Base-by-base conservation (phyloP, 495 filamentous ascomycete genomes). In the Poronia punctata region DNA sequence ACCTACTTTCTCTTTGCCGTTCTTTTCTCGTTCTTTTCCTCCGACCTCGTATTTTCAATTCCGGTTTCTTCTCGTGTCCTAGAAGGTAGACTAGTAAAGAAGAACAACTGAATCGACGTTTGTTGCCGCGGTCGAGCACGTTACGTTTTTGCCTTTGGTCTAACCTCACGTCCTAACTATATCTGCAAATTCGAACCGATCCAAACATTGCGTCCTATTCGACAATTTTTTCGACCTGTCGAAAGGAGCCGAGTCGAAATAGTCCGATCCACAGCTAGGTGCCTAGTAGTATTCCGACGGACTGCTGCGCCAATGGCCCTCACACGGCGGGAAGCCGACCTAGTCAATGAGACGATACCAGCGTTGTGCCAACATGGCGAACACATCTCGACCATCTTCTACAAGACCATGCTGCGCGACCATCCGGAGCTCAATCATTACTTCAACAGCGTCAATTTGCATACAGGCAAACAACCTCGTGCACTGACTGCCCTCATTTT, bases 391-490 rank as follows among this genome's bases (percentile, higher is more conserved):
- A 71, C 64, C 21, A 63, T 68, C 43, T 85, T 87, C 63, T 87
- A 87, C 67, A 64, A 66, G 46, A 79, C 74, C 55, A 74, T 87
- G 72, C 65, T 87, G 8, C 56, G 49, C 15, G 78, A 75, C 19
- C 67, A 82, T 48, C 83, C 82, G 0, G 69, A 75, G 32, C 72
- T 87, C 7, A 71, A 80, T 46, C 68, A 73, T 49, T 65, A 81
- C 54, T 87, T 86, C 73, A 86, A 84, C 65, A 70, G 60, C 36
- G 67, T 80, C 39, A 80, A 86, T 61, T 79, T 83, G 59, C 65
- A 68, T 50, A 83, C 77, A 22, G 79, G 80, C 41, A 73, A 78
- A 45, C 83, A 87, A 48, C 69, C 80, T 3, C 66, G 65, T 14
- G 81, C 83, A 7, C 64, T 87, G 21, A 81, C 81, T 3, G 65